Evolutionary conservation across 1,284 basidiomycete species (phyloP).

Genomic region (Athelia sp.): DNA sequence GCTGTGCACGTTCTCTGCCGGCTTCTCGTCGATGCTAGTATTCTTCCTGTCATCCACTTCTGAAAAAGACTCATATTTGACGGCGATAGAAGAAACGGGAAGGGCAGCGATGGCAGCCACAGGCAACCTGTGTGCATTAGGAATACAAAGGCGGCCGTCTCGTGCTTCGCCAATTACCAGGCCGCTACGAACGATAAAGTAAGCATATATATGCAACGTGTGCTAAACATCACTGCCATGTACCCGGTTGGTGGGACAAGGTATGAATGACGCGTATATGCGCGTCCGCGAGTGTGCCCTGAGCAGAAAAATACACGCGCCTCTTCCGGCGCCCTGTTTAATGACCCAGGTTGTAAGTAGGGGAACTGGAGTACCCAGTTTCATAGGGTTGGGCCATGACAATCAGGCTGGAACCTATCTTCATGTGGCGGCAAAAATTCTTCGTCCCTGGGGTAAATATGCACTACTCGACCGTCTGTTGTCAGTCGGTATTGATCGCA

Average conservation of each 20-base stretch:
- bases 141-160: conserved; percentile 44
- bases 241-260: conserved; percentile 58
- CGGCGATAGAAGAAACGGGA: too few relatives aligned
- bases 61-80: too few relatives aligned
- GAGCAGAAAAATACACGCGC: conserved; percentile 73
- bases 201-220: neutral
- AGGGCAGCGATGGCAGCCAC: neutral
- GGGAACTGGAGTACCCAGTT: conserved; percentile 7
- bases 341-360: conserved; percentile 4
- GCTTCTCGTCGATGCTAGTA: too few relatives aligned
- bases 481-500: neutral
- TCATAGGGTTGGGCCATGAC: conserved; percentile 41
- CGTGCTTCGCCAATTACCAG: conserved; percentile 46
- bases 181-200: conserved; percentile 31
- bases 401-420: conserved; percentile 64
- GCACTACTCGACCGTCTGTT: too few relatives aligned
- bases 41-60: too few relatives aligned
- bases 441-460: conserved; percentile 72
- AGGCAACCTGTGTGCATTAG: conserved; percentile 38
- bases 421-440: conserved; percentile 66
- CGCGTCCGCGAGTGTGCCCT: conserved; percentile 62
- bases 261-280: conserved; percentile 50
- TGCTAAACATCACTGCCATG: conserved; percentile 41
- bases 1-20: too few relatives aligned
- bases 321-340: conserved; percentile 58